These are phyloP conservation scores for Ceratobasidium sp. DNA, from an alignment of 1,284 basidiomycete species.

Conservation along the genomic window DNA sequence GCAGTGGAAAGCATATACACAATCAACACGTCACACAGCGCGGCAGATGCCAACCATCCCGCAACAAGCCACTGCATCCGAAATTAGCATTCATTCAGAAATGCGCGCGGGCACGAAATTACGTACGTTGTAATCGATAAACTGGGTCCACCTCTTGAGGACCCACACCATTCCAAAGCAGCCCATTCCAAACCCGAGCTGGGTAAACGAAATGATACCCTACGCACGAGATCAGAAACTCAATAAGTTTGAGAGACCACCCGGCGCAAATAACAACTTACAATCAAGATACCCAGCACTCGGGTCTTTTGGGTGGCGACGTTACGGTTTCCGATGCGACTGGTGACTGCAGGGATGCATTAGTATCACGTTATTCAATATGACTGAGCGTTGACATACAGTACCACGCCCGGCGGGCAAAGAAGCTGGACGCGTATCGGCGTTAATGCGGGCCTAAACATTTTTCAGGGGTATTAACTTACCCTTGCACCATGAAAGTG, in stretches of 20 bases:
- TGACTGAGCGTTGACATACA: conserved; percentile 41
- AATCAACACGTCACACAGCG: conserved; percentile 49
- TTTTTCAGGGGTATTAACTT: conserved; percentile 16
- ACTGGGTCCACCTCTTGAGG: conserved; percentile 44
- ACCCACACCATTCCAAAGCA: conserved; percentile 34
- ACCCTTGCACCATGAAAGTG: conserved; percentile 48
- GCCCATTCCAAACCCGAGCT: conserved; percentile 23
- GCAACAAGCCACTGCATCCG: conserved; percentile 48
- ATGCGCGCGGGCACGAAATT: conserved; percentile 42
- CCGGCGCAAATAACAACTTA: conserved; percentile 38
- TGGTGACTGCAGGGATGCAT: not conserved
- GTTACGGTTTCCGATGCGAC: conserved; percentile 2
- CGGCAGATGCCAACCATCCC: conserved; percentile 48
- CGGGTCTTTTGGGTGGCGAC: conserved; percentile 47
- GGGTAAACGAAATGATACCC: conserved; percentile 8
- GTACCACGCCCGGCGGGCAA: conserved; percentile 49
- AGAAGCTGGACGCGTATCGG: conserved; percentile 45
- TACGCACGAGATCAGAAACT: not conserved
- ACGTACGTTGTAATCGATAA: conserved; percentile 39
- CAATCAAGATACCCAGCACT: conserved; percentile 47
- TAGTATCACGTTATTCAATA: not conserved
- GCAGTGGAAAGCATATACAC: conserved; percentile 49
- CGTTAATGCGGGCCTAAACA: conserved; percentile 14
- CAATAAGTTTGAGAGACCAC: not conserved
- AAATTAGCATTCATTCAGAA: too few species aligned